These are phyloP conservation scores for Circinella minor DNA, from an alignment of 371 early-diverging fungal genomes.

Conservation along the genomic window DNA sequence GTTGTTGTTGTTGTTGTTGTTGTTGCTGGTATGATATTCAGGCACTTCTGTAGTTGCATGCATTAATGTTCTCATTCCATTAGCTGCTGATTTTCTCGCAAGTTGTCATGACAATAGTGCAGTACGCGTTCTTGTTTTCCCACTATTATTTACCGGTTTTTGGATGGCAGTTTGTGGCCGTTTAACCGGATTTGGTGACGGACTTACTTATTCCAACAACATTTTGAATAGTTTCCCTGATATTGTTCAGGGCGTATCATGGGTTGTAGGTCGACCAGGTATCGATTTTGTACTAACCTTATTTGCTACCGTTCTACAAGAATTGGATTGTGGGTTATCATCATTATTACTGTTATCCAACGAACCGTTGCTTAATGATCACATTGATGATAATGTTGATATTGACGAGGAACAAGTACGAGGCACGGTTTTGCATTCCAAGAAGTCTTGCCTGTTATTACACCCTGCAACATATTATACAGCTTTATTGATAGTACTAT, in stretches of 20 bases:
- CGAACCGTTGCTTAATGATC: no score
- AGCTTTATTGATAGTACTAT: conserved; percentile 13
- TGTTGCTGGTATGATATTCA: no score
- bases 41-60: neutral
- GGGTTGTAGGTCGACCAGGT: conserved; percentile 29
- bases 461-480: conserved; percentile 19
- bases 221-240: conserved; percentile 29
- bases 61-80: neutral
- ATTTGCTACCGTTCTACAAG: conserved; percentile 30
- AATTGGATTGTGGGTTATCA: conserved; percentile 18
- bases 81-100: neutral
- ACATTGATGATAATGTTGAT: neutral
- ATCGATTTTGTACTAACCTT: conserved; percentile 37
- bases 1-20: no score
- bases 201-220: conserved; percentile 22
- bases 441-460: neutral
- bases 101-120: neutral
- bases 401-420: neutral
- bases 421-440: neutral
- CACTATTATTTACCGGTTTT: conserved; percentile 32
- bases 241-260: conserved; percentile 29
- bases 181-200: conserved; percentile 31
- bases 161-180: conserved; percentile 24
- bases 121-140: conserved; percentile 32
- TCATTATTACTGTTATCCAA: neutral